Percentiles rank a stretch among this genome's conserved stretches.
Evolutionary conservation across 495 filamentous ascomycete genomes (phyloP).

Genomic region (Letharia lupina): DNA sequence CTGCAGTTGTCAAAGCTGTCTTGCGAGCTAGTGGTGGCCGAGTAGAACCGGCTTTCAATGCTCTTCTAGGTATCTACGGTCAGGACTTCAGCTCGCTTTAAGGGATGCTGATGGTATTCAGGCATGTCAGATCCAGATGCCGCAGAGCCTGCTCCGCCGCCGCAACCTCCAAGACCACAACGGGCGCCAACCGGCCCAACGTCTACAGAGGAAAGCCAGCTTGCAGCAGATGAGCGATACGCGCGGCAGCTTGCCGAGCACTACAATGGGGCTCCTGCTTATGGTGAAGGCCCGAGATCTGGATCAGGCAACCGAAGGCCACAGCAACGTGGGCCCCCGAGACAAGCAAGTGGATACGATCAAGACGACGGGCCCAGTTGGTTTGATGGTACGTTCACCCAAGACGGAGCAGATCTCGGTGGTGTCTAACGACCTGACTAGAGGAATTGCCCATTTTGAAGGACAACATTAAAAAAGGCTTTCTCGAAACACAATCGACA

Average conservation of each 20-base stretch:
- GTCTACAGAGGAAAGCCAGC: constrained; percentile 61
- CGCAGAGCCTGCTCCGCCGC: constrained; percentile 55
- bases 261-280: constrained; percentile 55
- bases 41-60: constrained; percentile 93
- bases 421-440: constrained; percentile 24
- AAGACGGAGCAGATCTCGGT: not conserved
- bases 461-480: constrained; percentile 89
- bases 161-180: constrained; percentile 60
- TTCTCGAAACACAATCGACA: constrained; percentile 85
- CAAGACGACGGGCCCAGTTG: constrained; percentile 72
- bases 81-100: constrained; percentile 2
- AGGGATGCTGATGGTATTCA: constrained; percentile 28
- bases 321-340: constrained; percentile 19
- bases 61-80: constrained; percentile 61
- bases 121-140: constrained; percentile 93
- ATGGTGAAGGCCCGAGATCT: constrained; percentile 43
- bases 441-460: constrained; percentile 92
- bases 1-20: constrained; percentile 76
- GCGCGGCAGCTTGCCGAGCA: constrained; percentile 90
- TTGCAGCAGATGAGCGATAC: constrained; percentile 88
- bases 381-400: constrained; percentile 56
- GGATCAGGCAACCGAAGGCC: constrained; percentile 27
- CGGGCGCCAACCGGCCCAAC: constrained; percentile 36
- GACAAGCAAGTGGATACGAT: constrained; percentile 34
- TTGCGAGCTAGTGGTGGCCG: constrained; percentile 75